Conservation (phyloP, 768 basidiomycete species). For the Mycena alexandri region DNA sequence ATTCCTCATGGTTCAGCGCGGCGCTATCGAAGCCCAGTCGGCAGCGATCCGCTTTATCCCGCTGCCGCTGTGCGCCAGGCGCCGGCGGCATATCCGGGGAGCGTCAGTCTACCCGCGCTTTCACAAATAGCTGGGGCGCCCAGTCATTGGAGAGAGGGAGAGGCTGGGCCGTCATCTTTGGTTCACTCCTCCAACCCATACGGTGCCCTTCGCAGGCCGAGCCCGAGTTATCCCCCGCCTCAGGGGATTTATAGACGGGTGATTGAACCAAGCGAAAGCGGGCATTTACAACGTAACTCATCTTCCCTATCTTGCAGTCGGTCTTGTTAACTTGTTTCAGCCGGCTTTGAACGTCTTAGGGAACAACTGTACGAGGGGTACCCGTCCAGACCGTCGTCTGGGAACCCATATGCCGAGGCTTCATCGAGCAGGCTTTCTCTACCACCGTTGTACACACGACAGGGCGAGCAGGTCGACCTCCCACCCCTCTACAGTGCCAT, state of each 20-base stretch:
- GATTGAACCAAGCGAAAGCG: constrained; percentile 20
- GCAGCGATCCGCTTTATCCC: constrained; percentile 49
- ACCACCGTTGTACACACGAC: constrained; percentile 18
- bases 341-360: constrained; percentile 21
- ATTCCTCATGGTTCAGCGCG: constrained; percentile 44
- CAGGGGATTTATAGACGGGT: constrained; percentile 34
- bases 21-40: constrained; percentile 46
- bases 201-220: constrained; percentile 16
- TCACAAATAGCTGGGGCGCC: constrained; percentile 14
- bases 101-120: constrained; percentile 30
- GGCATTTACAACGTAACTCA: constrained; percentile 21
- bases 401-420: constrained; percentile 11
- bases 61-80: constrained; percentile 43
- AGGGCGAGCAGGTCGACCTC: constrained; percentile 25
- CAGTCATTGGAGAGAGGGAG: constrained; percentile 55
- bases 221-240: constrained; percentile 18
- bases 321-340: constrained; percentile 21
- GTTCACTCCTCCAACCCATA: constrained; percentile 41
- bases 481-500: constrained; percentile 23
- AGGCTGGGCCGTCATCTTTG: constrained; percentile 61
- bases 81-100: constrained; percentile 34
- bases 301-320: not conserved
- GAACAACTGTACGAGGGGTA: constrained; percentile 9
- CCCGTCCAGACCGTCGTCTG: constrained; percentile 11
- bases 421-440: constrained; percentile 19